These are phyloP conservation scores for Cucumis hystrix DNA, from an alignment of 306 rosid species.

Conservation along the genomic window DNA sequence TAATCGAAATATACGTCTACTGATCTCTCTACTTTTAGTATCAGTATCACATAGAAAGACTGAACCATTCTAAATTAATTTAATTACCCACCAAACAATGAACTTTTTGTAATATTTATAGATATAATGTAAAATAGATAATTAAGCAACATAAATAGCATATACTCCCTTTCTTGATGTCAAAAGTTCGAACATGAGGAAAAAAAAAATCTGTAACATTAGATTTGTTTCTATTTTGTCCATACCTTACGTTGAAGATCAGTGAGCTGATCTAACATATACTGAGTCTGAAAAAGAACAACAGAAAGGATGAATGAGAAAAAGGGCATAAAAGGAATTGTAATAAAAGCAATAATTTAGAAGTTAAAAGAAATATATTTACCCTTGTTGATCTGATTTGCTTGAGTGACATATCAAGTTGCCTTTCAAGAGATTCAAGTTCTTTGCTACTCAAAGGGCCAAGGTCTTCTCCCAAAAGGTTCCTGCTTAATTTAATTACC, in stretches of 20 bases:
- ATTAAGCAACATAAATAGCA: too few relatives aligned
- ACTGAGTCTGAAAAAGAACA: slow-evolving; percentile 45
- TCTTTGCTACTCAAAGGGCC: slow-evolving; percentile 81
- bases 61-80: too few relatives aligned
- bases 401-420: slow-evolving; percentile 80
- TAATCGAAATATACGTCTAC: too few relatives aligned
- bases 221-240: neutral
- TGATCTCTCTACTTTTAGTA: too few relatives aligned
- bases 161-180: too few relatives aligned
- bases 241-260: slow-evolving; percentile 81
- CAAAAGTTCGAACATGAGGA: too few relatives aligned
- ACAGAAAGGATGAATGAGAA: neutral
- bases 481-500: slow-evolving; percentile 23
- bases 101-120: too few relatives aligned
- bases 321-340: neutral
- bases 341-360: neutral
- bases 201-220: too few relatives aligned
- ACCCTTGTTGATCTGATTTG: slow-evolving; percentile 94
- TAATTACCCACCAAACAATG: too few relatives aligned
- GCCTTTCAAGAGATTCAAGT: slow-evolving; percentile 91
- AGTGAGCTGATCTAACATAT: slow-evolving; percentile 78
- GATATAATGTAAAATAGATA: too few relatives aligned
- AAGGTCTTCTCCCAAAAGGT: slow-evolving; percentile 95
- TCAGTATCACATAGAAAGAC: too few relatives aligned
- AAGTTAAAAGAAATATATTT: neutral